A percentile compares a stretch with the other conserved stretches of the same genome.
Evolutionary conservation across 164 flowering plant species (phyloP).

Genomic region (Umbellularia californica): DNA sequence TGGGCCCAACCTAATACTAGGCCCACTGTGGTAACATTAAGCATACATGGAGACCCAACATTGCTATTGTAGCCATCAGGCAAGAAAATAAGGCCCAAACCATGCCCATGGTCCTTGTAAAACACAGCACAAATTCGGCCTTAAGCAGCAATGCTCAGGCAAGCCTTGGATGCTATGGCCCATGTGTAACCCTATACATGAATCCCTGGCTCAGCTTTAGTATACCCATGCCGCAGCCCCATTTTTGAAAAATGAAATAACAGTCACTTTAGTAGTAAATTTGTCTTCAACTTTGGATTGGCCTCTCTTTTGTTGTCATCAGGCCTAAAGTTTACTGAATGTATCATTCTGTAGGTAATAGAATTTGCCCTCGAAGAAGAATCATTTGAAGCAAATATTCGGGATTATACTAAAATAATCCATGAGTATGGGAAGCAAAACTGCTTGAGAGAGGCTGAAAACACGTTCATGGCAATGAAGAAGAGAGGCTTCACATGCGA

Average conservation of each 20-base stretch:
- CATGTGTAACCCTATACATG: not conserved
- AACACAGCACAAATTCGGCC: not conserved
- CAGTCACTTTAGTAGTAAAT: not conserved
- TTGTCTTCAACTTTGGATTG: not conserved
- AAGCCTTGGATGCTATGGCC: not conserved
- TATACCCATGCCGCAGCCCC: too few species aligned
- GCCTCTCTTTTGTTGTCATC: not conserved
- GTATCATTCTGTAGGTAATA: slow-evolving; percentile 40
- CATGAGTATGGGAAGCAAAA: slow-evolving; percentile 62
- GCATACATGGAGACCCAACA: not conserved
- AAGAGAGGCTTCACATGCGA: slow-evolving; percentile 64
- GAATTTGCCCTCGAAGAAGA: slow-evolving; percentile 64
- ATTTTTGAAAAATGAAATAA: too few species aligned
- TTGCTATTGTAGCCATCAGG: not conserved
- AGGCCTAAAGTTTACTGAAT: not conserved
- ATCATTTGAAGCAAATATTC: slow-evolving; percentile 78
- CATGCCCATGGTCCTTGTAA: not conserved
- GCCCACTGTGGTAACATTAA: too few species aligned
- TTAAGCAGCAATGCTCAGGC: not conserved
- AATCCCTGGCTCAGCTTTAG: too few species aligned
- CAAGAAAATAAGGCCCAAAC: not conserved
- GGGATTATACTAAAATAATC: slow-evolving; percentile 85
- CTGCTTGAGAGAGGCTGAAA: slow-evolving; percentile 59
- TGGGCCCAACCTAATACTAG: too few species aligned
- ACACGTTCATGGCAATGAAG: slow-evolving; percentile 47